Percentiles rank a stretch among this genome's conserved stretches.
These are phyloP conservation scores for Gossypium schwendimanii DNA, from an alignment of 441 rosid species.

Conservation along the genomic window DNA sequence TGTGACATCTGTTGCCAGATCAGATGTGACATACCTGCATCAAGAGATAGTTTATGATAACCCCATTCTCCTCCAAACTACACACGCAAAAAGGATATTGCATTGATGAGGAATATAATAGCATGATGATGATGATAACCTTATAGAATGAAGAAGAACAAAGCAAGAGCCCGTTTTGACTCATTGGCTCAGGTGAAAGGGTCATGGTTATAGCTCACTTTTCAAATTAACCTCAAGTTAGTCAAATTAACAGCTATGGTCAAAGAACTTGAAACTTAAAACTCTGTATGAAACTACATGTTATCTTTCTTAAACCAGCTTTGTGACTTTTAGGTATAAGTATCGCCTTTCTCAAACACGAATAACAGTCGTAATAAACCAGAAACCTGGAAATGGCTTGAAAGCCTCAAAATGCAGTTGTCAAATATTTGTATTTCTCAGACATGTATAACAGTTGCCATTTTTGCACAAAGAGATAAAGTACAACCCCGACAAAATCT, in stretches of 20 bases:
- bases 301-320: neutral
- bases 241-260: neutral
- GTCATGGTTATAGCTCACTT: neutral
- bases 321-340: neutral
- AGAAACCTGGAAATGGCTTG: neutral
- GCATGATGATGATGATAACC: neutral
- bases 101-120: neutral
- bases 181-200: neutral
- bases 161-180: neutral
- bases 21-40: slow-evolving; percentile 67
- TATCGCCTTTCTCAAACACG: neutral
- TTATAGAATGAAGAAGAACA: neutral
- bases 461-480: neutral
- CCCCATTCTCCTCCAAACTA: neutral
- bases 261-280: neutral
- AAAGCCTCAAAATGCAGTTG: neutral
- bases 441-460: no score
- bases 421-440: neutral
- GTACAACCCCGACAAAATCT: neutral
- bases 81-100: neutral
- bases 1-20: slow-evolving; percentile 69
- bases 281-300: neutral
- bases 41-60: slow-evolving; percentile 15
- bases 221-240: neutral
- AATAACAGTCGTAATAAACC: neutral